A percentile compares a stretch with the other conserved stretches of the same genome.
These are phyloP conservation scores for Litchi chinensis DNA, from an alignment of 345 rosid species.

Conservation along the genomic window DNA sequence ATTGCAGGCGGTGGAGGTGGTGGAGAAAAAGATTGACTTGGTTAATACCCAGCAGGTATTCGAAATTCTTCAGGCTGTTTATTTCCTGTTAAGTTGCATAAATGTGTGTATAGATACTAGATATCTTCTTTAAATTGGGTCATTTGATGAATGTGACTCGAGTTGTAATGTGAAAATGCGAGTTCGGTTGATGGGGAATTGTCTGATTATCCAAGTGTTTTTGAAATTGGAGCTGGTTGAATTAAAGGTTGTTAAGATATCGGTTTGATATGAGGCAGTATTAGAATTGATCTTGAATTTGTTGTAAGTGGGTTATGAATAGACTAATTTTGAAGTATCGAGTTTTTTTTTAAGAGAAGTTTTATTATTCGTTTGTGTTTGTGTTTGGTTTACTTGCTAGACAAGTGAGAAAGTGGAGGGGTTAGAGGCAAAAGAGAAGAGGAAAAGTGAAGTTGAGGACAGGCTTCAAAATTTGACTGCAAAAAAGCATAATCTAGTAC, in stretches of 20 bases:
- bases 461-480: constrained; percentile 67
- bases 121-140: too few species aligned
- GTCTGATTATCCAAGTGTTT: background rate
- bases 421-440: constrained; percentile 48
- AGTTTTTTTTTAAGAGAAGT: background rate
- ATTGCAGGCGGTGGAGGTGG: constrained; percentile 16
- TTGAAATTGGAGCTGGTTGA: background rate
- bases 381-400: constrained; percentile 33
- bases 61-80: background rate
- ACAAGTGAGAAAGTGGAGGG: constrained; percentile 32
- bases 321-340: background rate
- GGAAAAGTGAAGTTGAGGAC: constrained; percentile 72
- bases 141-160: background rate
- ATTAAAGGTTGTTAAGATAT: background rate
- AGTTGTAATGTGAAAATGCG: background rate
- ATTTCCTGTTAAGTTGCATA: background rate
- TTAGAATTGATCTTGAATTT: background rate
- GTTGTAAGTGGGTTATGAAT: background rate
- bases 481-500: constrained; percentile 91
- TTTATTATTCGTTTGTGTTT: background rate
- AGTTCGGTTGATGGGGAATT: background rate
- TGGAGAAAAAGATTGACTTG: constrained; percentile 30
- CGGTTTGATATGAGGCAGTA: background rate
- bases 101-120: background rate
- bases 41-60: constrained; percentile 39